Conservation (phyloP, 768 basidiomycete genomes). For the Strobilomyces confusus region DNA sequence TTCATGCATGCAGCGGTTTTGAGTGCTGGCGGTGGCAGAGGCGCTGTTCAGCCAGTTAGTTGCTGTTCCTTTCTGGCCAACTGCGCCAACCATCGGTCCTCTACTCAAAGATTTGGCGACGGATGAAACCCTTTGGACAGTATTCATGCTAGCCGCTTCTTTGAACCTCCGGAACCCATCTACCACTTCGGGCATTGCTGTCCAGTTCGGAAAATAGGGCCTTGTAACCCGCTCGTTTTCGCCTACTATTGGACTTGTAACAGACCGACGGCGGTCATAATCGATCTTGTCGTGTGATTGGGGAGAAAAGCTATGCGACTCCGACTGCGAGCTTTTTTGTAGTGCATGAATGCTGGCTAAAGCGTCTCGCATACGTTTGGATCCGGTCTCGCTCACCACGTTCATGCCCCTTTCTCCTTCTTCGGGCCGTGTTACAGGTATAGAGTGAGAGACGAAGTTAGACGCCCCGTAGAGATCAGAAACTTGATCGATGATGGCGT, state of each 20-base stretch:
- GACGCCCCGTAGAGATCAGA: neutral
- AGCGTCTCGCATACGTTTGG: neutral
- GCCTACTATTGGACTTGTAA: neutral
- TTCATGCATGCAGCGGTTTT: conserved; percentile 2
- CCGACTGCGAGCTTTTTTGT: neutral
- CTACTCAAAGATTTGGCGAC: neutral
- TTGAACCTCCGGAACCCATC: conserved; percentile 15
- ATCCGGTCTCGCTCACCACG: neutral
- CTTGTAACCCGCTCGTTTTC: neutral
- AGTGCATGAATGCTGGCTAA: conserved; percentile 14
- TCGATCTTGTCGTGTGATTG: neutral
- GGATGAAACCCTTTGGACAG: conserved; percentile 9
- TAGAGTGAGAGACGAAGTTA: neutral
- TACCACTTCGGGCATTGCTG: conserved; percentile 18
- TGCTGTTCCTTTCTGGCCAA: conserved; percentile 16
- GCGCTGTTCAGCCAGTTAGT: conserved; percentile 14
- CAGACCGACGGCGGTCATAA: neutral
- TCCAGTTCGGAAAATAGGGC: conserved; percentile 10
- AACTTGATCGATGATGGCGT: neutral
- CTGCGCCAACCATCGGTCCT: neutral
- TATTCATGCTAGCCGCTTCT: neutral
- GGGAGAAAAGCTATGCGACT: neutral
- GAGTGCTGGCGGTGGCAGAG: conserved; percentile 9
- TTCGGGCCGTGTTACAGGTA: neutral
- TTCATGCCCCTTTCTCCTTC: neutral